Evolutionary conservation across 768 basidiomycete species (phyloP).

Genomic region (Podaxis carcinomalis): DNA sequence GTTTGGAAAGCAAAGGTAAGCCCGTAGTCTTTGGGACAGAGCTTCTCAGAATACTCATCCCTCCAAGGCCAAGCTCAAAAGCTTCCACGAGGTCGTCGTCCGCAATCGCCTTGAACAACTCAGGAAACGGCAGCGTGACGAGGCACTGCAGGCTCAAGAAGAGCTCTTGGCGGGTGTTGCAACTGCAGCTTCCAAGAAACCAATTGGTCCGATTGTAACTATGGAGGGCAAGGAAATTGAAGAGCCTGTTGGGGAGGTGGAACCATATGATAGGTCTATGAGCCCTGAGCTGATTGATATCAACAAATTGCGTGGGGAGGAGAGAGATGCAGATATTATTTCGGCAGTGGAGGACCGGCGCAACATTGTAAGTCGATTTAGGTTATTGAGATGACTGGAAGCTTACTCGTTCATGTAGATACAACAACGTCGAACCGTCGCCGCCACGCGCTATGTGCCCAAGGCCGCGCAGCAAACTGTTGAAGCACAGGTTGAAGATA

Average conservation of each 20-base stretch:
- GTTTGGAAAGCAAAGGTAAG: constrained; percentile 96
- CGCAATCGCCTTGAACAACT: constrained; percentile 95
- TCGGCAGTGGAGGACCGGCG: constrained; percentile 61
- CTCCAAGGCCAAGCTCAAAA: constrained; percentile 80
- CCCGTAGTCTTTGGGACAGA: background rate
- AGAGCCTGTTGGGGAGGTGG: constrained; percentile 56
- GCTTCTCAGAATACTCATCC: constrained; percentile 9
- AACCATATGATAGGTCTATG: constrained; percentile 83
- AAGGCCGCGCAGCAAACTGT: constrained; percentile 58
- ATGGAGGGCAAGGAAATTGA: constrained; percentile 28
- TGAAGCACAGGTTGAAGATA: constrained; percentile 56
- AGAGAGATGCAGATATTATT: constrained; percentile 76
- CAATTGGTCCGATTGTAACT: constrained; percentile 28
- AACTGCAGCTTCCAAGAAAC: constrained; percentile 43
- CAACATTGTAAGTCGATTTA: constrained; percentile 49
- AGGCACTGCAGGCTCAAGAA: constrained; percentile 90
- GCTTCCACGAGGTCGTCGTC: constrained; percentile 93
- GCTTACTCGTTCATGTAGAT: constrained; percentile 41
- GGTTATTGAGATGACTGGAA: background rate
- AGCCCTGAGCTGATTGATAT: constrained; percentile 77
- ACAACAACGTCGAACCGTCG: constrained; percentile 73
- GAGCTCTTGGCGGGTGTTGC: constrained; percentile 82
- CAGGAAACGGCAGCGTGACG: constrained; percentile 92
- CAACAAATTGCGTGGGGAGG: constrained; percentile 65
- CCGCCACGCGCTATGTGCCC: constrained; percentile 84